Conservation (phyloP, 2,329 filamentous ascomycete species). For the Aspergillus tamarii region DNA sequence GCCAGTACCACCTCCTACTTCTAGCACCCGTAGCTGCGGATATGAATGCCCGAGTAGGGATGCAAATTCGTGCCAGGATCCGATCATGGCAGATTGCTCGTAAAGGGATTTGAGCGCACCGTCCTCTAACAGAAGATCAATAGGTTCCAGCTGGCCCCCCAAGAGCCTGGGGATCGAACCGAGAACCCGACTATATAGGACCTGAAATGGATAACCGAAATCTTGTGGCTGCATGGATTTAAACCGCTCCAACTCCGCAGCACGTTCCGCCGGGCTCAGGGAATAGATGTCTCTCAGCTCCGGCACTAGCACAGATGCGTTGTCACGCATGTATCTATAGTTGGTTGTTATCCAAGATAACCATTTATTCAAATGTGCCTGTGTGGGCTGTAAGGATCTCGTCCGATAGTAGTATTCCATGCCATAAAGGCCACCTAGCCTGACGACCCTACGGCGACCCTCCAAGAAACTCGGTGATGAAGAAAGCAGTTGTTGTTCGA, state of each 20-base stretch:
- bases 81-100: slow-evolving; percentile 9
- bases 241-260: neutral
- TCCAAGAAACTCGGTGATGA: neutral
- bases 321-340: slow-evolving; percentile 2
- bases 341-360: slow-evolving; percentile 8
- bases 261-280: slow-evolving; percentile 5
- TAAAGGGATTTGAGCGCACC: slow-evolving; percentile 19
- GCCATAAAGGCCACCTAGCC: neutral
- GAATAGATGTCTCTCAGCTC: slow-evolving; percentile 4
- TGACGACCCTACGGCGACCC: neutral
- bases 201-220: neutral
- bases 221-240: neutral
- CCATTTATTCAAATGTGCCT: slow-evolving; percentile 14
- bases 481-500: neutral
- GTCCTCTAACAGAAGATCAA: slow-evolving; percentile 25
- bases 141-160: slow-evolving; percentile 15
- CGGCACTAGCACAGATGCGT: neutral
- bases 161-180: slow-evolving; percentile 15
- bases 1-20: slow-evolving; percentile 35
- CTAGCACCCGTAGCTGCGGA: slow-evolving; percentile 27
- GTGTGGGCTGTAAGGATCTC: neutral
- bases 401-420: slow-evolving; percentile 12
- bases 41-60: slow-evolving; percentile 26
- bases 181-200: slow-evolving; percentile 9
- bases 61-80: slow-evolving; percentile 14